phyloP scores from a whole-genome alignment of 768 basidiomycete genomes.

The Leucocoprinus leucothites region DNA sequence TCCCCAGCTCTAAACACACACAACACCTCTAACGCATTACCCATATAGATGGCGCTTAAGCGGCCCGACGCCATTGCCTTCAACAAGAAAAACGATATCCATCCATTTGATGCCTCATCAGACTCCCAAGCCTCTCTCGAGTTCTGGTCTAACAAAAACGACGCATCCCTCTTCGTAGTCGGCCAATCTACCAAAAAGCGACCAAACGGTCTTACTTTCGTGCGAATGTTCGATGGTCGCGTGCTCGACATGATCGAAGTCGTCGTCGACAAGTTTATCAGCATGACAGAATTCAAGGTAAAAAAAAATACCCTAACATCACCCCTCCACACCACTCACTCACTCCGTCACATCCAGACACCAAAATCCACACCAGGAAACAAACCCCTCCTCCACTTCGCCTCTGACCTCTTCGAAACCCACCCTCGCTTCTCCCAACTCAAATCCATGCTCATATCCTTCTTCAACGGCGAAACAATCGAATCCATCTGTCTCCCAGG shows the following conservation, averaged over 20 bases:
- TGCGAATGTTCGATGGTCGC: conserved; percentile 79
- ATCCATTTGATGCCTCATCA: conserved; percentile 78
- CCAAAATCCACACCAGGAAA: conserved; percentile 87
- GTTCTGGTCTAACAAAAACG: conserved; percentile 94
- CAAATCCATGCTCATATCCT: conserved; percentile 85
- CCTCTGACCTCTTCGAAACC: conserved; percentile 91
- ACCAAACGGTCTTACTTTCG: conserved; percentile 82
- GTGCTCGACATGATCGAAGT: conserved; percentile 96
- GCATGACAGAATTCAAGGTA: conserved; percentile 86
- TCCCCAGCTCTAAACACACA: not conserved
- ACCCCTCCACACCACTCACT: not conserved
- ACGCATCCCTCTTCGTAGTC: conserved; percentile 86
- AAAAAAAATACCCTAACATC: conserved; percentile 15
- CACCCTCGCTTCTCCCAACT: conserved; percentile 91
- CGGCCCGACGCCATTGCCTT: conserved; percentile 89
- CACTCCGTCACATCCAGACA: conserved; percentile 45
- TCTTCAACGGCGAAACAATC: conserved; percentile 87
- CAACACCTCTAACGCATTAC: conserved; percentile 19
- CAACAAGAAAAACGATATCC: conserved; percentile 88
- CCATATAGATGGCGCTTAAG: conserved; percentile 83
- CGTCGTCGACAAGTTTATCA: conserved; percentile 76
- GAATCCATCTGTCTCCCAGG: conserved; percentile 82
- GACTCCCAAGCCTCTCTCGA: conserved; percentile 57
- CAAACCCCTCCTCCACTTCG: conserved; percentile 93
- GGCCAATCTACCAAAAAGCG: conserved; percentile 95